These are phyloP conservation scores for Diaporthe batatas DNA, from an alignment of 2,329 filamentous ascomycete genomes.

Conservation along the genomic window DNA sequence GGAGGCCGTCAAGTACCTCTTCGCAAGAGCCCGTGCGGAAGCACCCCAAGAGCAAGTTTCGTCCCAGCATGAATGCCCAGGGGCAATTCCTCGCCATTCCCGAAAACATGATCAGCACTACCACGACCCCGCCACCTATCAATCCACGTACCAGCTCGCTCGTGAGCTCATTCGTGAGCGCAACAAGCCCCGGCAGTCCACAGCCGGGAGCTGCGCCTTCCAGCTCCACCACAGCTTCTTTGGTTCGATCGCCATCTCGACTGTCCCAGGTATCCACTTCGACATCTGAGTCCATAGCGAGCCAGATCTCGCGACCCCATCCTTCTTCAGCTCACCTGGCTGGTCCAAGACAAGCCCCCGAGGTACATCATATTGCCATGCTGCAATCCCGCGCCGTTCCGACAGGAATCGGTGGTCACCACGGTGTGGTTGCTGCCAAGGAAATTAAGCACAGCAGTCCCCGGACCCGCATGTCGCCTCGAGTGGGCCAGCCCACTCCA, in stretches of 20 bases:
- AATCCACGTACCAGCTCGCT: slow-evolving; percentile 50
- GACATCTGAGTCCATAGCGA: slow-evolving; percentile 35
- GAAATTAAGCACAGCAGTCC: slow-evolving; percentile 40
- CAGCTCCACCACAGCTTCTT: slow-evolving; percentile 53
- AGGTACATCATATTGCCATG: slow-evolving; percentile 40
- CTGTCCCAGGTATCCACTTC: slow-evolving; percentile 46
- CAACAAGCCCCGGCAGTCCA: slow-evolving; percentile 46
- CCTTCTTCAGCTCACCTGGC: slow-evolving; percentile 8
- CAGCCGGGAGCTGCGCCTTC: slow-evolving; percentile 50
- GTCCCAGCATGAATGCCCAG: slow-evolving; percentile 56
- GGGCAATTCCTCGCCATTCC: slow-evolving; percentile 61
- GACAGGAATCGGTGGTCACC: slow-evolving; percentile 31
- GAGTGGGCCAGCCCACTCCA: slow-evolving; percentile 57
- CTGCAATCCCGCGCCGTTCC: slow-evolving; percentile 33
- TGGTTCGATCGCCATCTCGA: slow-evolving; percentile 50
- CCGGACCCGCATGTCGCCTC: slow-evolving; percentile 44
- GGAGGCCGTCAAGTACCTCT: slow-evolving; percentile 39
- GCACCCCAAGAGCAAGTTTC: slow-evolving; percentile 44
- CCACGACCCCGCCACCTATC: slow-evolving; percentile 43
- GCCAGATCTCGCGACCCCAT: slow-evolving; percentile 37
- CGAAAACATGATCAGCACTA: slow-evolving; percentile 45
- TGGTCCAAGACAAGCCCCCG: slow-evolving; percentile 19
- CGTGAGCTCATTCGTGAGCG: slow-evolving; percentile 41
- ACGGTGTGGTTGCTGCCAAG: slow-evolving; percentile 16
- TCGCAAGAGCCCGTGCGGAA: slow-evolving; percentile 36